Evolutionary conservation across 306 rosid genomes (phyloP).

Genomic region (Gleditsia sinensis): DNA sequence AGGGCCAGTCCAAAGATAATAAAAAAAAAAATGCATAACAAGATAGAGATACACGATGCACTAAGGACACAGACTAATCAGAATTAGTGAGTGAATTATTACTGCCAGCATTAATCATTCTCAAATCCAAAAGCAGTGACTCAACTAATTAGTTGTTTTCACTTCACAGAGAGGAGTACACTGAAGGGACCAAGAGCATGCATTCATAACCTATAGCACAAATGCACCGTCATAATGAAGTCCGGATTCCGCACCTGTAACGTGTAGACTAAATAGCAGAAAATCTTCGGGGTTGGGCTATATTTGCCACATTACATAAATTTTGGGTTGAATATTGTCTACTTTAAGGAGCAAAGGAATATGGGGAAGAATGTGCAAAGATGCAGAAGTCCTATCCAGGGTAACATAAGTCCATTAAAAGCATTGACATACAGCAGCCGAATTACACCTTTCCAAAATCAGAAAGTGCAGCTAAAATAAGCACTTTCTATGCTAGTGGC

Average conservation of each 20-base stretch:
- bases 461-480: constrained; percentile 59
- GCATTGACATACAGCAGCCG: constrained; percentile 32
- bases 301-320: constrained; percentile 28
- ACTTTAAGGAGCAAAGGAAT: constrained; percentile 20
- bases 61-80: too few relatives aligned
- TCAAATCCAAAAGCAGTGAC: neutral
- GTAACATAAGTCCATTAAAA: constrained; percentile 27
- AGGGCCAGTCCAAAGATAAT: too few relatives aligned
- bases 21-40: too few relatives aligned
- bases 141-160: neutral
- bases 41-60: too few relatives aligned
- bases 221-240: constrained; percentile 10
- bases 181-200: too few relatives aligned
- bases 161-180: neutral
- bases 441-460: constrained; percentile 41
- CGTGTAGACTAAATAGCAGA: neutral
- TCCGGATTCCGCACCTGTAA: neutral
- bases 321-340: constrained; percentile 23
- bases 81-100: neutral
- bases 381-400: constrained; percentile 9
- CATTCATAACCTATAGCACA: neutral
- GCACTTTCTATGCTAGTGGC: constrained; percentile 59
- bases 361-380: neutral
- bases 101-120: neutral
- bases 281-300: constrained; percentile 6